Evolutionary conservation across 2,329 filamentous ascomycete species (phyloP), one percentile per base, ranked within the genome.

Genomic region (Sphaerulina musiva): DNA sequence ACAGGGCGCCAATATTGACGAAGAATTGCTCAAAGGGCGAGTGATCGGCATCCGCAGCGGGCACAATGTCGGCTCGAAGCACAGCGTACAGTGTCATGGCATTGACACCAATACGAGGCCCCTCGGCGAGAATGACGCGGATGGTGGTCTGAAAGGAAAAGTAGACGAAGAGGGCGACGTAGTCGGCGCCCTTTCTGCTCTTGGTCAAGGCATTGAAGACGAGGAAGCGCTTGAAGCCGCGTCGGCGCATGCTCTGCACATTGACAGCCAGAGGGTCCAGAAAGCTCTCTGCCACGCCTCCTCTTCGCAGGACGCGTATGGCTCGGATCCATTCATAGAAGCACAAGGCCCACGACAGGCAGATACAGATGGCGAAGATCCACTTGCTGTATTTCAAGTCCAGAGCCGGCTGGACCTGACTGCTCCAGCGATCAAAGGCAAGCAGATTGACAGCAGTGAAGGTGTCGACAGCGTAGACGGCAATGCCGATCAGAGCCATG

Each of bases 391-490:
- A 80, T 46, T 82, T 75, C 66, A 95, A 83, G 3, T 84, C 80
- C 60, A 97, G 86, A 40, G 81, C 80, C 1, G 90, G 90, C 63
- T 89, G 74, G 63, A 97, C 86, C 62, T 88, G 80, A 50, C 87
- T 89, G 1, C 89, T 88, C 91, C 91, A 97, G 56, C 83, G 83
- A 73, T 95, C 83, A 74, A 95, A 96, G 53, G 81, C 87, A 48
- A 98, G 80, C 40, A 98, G 78, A 59, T 95, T 95, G 73, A 96
- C 81, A 58, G 91, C 91, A 4, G 91, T 96, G 69, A 96, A 97
- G 57, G 85, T 90, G 73, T 97, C 92, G 68, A 95, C 87, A 29
- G 78, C 84, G 71, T 95, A 96, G 61, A 95, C 90, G 43, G 88
- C 85, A 47, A 92, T 70, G 2, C 89, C 93, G 54, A 95, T 76